Base-by-base conservation (phyloP, 768 basidiomycete species). In the Lactifluus rugatus region DNA sequence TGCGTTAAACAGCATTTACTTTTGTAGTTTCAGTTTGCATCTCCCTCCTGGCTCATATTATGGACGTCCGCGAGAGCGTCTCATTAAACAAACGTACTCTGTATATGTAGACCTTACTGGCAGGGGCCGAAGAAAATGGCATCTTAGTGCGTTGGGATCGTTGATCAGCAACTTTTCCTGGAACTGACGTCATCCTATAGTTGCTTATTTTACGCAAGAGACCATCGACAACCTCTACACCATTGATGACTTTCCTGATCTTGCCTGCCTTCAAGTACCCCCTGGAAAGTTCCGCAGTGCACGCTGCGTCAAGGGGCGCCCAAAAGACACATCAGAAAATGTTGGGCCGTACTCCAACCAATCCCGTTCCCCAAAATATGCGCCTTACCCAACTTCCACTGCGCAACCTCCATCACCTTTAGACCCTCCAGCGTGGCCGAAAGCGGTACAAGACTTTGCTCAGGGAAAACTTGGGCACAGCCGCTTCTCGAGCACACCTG, bases 41-140 rank as follows among this genome's bases (percentile, higher is more conserved):
- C 41, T 66, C 21, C 48, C 52, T 50, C 49, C 67, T 63, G 61
- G 69, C 56, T 56, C 62, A 62, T 48, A 65, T 64, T 61, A 63
- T 69, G 52, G 67, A 58, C 52, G 25, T 48, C 54, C 65, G 56
- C 74, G 77, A 47, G 72, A 78, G 54, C 78, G 83, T 49, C 76
- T 89, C 28, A 77, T 87, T 57, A 89, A 89, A 66, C 87, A 90
- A 68, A 89, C 87, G 0, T 90, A 87, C 67, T 88, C 86, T 8
- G 87, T 87, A 28, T 86, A 77, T 64, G 84, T 88, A 37, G 77
- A 84, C n/a, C 83, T 81, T 2, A 17, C 61, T 52, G 65, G 76
- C 19, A 71, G 74, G 55, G 86, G 85, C n/a, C 78, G 79, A 57
- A 76, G 83, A 62, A 90, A 90, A 65, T 89, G 87, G 87, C 87